A percentile compares a stretch with the other conserved stretches of the same genome.
phyloP scores from a whole-genome alignment of 1,284 basidiomycete genomes.

The Ceratobasidium sp. region DNA sequence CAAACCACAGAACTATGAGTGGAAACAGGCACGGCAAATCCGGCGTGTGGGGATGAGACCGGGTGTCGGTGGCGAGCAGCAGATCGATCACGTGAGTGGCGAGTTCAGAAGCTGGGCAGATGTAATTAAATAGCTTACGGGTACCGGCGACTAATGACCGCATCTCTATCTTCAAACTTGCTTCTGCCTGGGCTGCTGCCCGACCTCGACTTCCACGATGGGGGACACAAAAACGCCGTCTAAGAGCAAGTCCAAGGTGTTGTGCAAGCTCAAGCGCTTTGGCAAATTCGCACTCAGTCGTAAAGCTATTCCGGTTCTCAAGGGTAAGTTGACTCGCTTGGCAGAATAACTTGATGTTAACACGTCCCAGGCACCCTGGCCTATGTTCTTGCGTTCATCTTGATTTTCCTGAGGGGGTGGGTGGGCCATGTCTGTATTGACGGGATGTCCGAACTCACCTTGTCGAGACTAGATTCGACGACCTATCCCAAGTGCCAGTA shows the following conservation, averaged over 20 bases:
- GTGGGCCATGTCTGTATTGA: constrained; percentile 46
- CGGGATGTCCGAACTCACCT: constrained; percentile 8
- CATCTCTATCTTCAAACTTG: not conserved
- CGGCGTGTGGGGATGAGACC: no score
- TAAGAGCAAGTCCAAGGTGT: constrained; percentile 6
- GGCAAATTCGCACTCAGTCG: constrained; percentile 43
- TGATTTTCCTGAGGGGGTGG: constrained; percentile 51
- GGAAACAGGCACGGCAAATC: no score
- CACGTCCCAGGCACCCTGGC: constrained; percentile 49
- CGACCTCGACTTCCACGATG: not conserved
- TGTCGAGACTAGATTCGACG: not conserved
- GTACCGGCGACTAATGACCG: constrained; percentile 4
- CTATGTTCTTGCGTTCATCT: constrained; percentile 51
- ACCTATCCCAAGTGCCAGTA: constrained; percentile 12
- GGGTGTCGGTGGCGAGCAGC: no score
- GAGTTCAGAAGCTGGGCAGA: not conserved
- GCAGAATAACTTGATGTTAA: not conserved
- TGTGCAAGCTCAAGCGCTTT: constrained; percentile 26
- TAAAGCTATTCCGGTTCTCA: constrained; percentile 47
- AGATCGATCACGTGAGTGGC: no score
- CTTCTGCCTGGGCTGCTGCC: no score
- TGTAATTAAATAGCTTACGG: not conserved
- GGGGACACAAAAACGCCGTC: not conserved
- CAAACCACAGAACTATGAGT: no score
- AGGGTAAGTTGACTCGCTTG: constrained; percentile 44